These are phyloP conservation scores for Aureobasidium sp. DNA, from an alignment of 2,329 filamentous ascomycete genomes.

Conservation along the genomic window DNA sequence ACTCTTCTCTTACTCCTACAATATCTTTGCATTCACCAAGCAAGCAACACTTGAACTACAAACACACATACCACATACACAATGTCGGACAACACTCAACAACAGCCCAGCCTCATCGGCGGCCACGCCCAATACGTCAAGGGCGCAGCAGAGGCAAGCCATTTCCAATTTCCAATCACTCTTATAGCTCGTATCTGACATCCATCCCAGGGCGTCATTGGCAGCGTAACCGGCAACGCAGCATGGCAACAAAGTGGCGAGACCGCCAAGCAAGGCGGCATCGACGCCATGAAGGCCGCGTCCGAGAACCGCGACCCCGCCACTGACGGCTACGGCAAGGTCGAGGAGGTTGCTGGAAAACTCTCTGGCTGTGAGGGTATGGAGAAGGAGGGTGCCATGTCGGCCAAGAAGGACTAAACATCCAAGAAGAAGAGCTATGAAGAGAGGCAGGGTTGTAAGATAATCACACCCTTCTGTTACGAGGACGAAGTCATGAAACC, in stretches of 20 bases:
- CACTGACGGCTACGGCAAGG: conserved; percentile 49
- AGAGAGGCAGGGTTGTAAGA: neutral
- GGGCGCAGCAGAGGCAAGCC: conserved; percentile 54
- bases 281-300: conserved; percentile 54
- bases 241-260: conserved; percentile 57
- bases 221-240: conserved; percentile 51
- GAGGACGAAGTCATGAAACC: conserved; percentile 1
- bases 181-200: neutral
- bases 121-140: conserved; percentile 62
- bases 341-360: conserved; percentile 57
- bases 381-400: conserved; percentile 48
- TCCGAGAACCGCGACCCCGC: conserved; percentile 46
- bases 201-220: conserved; percentile 48
- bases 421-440: neutral
- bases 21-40: neutral
- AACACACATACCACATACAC: neutral
- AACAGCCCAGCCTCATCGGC: conserved; percentile 52
- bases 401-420: neutral
- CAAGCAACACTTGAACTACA: neutral
- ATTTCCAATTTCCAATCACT: conserved; percentile 12
- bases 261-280: conserved; percentile 53
- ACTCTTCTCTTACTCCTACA: neutral
- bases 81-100: conserved; percentile 19
- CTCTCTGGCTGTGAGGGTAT: conserved; percentile 61
- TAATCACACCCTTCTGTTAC: neutral